Base-by-base conservation (phyloP, 768 basidiomycete genomes). In the Jaapia argillacea region DNA sequence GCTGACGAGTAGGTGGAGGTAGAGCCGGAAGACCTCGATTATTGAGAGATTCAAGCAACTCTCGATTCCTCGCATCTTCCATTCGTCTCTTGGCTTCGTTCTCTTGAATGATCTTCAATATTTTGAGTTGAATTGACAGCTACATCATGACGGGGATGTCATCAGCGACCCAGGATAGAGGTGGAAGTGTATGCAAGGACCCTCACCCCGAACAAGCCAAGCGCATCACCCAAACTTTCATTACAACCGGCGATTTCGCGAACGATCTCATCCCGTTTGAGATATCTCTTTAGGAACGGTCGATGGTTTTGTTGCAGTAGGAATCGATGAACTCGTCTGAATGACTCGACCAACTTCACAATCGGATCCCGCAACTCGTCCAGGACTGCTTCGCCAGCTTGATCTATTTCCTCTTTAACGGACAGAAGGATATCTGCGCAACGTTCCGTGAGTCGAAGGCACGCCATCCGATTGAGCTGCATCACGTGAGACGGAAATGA, bases 231-330 rank as follows among this genome's bases (percentile, higher is more conserved):
- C 18, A 87, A 63, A 1, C 65, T 65, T 7, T 70, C 63, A 41
- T 78, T 72, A 41, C 79, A 81, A 2, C 55, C 60, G 0, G 57
- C 52, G 27, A 87, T 74, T 24, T 74, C 70, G 2, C 65, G 61
- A 13, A 69, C 54, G 23, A 80, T 80, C 48, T 88, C 84, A 28
- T 84, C 79, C 35, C 83, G 74, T 54, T 79, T 78, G 28, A 90
- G 68, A 54, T 85, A 89, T 3, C 85, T 70, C 58, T 85, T 85
- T 48, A 90, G 60, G 63, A 87, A 89, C 0, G 86, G 81, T 1
- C 84, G 65, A 33, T 74, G 65, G 13, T 68, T 63, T 49, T 85
- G 78, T 49, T 75, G 79, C 43, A 67, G 53, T 22, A 85, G 66
- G 49, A 87, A 72, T 2, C 54, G 49, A 31, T 66, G 62, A 3